These are phyloP conservation scores for Penicillium bialowiezense DNA, from an alignment of 495 filamentous ascomycete species.

Conservation along the genomic window DNA sequence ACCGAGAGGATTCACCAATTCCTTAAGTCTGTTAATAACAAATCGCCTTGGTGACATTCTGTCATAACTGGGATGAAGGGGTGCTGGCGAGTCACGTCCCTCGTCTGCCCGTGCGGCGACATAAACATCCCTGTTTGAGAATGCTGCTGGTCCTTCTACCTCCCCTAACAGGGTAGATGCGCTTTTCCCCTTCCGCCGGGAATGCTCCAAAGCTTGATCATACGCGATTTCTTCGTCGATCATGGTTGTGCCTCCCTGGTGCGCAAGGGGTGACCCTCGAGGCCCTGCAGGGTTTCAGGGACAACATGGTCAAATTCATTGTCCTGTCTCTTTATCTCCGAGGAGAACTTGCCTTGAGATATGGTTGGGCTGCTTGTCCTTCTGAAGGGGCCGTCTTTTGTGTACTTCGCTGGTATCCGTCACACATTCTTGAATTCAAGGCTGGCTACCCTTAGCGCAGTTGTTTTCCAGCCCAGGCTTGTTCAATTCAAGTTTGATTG, in stretches of 20 bases:
- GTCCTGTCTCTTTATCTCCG: background rate
- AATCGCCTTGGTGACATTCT: constrained; percentile 20
- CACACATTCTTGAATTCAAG: too few relatives aligned
- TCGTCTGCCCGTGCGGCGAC: constrained; percentile 3
- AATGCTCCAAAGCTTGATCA: constrained; percentile 25
- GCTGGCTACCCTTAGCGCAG: too few relatives aligned
- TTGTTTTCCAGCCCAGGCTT: too few relatives aligned
- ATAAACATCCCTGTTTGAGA: constrained; percentile 15
- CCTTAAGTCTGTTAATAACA: constrained; percentile 10
- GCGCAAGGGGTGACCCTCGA: constrained; percentile 23
- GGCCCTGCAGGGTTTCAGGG: background rate
- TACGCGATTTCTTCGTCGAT: constrained; percentile 16
- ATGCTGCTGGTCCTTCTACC: constrained; percentile 6
- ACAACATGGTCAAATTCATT: background rate
- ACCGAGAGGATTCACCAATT: constrained; percentile 5
- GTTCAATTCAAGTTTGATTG: too few relatives aligned
- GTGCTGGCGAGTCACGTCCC: background rate
- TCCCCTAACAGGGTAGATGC: constrained; percentile 4
- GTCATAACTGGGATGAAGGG: constrained; percentile 22
- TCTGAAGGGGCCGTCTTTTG: background rate
- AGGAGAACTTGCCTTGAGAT: background rate
- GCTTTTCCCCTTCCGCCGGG: constrained; percentile 5
- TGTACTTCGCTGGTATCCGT: too few relatives aligned
- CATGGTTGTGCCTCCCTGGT: constrained; percentile 10
- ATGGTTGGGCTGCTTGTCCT: background rate